A percentile compares a stretch with the other conserved stretches of the same genome.
Conservation (phyloP, 257 asterid species). For the Ilex asprella region DNA sequence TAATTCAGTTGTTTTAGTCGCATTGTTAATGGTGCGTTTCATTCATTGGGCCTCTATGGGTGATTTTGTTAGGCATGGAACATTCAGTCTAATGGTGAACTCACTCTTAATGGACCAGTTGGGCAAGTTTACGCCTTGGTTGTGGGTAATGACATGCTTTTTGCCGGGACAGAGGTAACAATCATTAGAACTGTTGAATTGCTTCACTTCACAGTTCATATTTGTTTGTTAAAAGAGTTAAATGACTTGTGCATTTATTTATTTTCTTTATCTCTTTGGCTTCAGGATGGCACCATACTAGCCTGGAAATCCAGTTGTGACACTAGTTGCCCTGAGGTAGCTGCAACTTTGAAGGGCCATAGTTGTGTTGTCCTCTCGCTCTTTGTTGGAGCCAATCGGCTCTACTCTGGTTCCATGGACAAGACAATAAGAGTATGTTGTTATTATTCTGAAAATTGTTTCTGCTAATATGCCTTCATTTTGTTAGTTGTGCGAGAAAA, state of each 20-base stretch:
- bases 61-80: constrained; percentile 46
- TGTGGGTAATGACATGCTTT: constrained; percentile 29
- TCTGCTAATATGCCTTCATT: not conserved
- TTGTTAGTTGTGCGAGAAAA: not conserved
- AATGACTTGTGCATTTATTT: not conserved
- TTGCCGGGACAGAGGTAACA: constrained; percentile 61
- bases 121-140: constrained; percentile 47
- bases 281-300: constrained; percentile 54
- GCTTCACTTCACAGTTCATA: not conserved
- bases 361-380: constrained; percentile 33
- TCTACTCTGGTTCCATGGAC: constrained; percentile 56
- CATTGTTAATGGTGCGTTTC: not conserved
- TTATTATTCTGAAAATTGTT: not conserved
- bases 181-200: not conserved
- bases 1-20: not conserved
- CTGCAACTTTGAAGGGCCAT: constrained; percentile 38
- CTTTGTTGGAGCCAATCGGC: constrained; percentile 33
- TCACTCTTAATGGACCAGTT: constrained; percentile 26
- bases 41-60: not conserved
- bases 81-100: constrained; percentile 28
- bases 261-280: not conserved
- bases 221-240: not conserved
- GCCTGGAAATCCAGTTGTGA: constrained; percentile 42
- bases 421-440: constrained; percentile 37
- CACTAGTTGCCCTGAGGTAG: constrained; percentile 20